These are phyloP conservation scores for Galerina marginata DNA, from an alignment of 768 basidiomycete genomes.

Conservation along the genomic window DNA sequence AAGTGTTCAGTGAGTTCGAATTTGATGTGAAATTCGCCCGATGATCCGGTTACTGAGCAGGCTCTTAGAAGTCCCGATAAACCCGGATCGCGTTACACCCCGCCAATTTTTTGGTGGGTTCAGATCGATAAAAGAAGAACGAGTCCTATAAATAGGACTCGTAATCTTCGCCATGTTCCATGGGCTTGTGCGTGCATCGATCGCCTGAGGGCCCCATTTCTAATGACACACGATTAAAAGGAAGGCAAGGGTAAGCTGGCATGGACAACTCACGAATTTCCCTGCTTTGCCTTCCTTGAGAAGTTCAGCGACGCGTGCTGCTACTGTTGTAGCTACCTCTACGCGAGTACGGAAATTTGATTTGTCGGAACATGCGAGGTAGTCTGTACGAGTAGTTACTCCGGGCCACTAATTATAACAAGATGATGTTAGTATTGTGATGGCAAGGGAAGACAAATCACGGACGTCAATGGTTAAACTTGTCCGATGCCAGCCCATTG, in stretches of 20 bases:
- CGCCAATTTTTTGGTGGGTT: too few relatives aligned
- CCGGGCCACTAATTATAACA: conserved; percentile 31
- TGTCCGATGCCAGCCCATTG: conserved; percentile 24
- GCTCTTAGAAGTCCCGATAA: too few relatives aligned
- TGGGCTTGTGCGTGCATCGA: conserved; percentile 10
- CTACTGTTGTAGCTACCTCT: conserved; percentile 17
- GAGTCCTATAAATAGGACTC: too few relatives aligned
- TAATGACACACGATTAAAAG: not conserved
- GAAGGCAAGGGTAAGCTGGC: not conserved
- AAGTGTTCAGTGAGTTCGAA: too few relatives aligned
- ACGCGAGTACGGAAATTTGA: conserved; percentile 18
- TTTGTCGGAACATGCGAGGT: conserved; percentile 5
- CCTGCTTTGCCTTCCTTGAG: conserved; percentile 1
- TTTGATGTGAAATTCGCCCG: too few relatives aligned
- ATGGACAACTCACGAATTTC: conserved; percentile 1
- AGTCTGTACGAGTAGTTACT: not conserved
- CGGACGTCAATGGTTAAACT: conserved; percentile 24
- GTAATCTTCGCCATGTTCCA: conserved; percentile 25
- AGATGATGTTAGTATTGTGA: not conserved
- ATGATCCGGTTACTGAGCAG: too few relatives aligned
- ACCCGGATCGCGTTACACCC: too few relatives aligned
- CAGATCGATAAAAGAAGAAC: too few relatives aligned
- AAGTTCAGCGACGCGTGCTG: conserved; percentile 5
- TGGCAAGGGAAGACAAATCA: not conserved
- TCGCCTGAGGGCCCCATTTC: conserved; percentile 4